phyloP scores from a whole-genome alignment of 176 grass and related monocot species.

The Areca catechu region DNA sequence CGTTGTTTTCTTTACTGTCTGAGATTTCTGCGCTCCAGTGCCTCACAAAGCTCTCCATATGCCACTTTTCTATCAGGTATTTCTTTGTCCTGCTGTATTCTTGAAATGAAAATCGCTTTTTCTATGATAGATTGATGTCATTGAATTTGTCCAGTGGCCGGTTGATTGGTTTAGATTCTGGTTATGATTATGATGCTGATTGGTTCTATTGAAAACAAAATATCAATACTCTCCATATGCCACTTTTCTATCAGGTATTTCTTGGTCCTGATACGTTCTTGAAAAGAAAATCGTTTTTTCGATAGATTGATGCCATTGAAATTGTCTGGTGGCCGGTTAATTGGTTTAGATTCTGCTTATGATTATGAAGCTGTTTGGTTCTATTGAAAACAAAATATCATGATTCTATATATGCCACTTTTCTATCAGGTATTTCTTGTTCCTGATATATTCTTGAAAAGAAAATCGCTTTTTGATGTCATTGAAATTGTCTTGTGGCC shows the following conservation, averaged over 20 bases:
- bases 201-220: too few species aligned
- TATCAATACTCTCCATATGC: conserved; percentile 27
- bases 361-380: too few species aligned
- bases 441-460: too few species aligned
- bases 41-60: conserved; percentile 75
- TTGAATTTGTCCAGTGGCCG: too few species aligned
- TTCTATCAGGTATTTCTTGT: conserved; percentile 51
- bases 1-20: conserved; percentile 55
- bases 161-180: too few species aligned
- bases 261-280: background rate
- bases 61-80: conserved; percentile 80
- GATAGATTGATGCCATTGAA: background rate
- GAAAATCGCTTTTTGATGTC: background rate
- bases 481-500: background rate
- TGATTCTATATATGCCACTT: conserved; percentile 67
- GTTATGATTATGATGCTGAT: too few species aligned
- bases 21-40: conserved; percentile 56
- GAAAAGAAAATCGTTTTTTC: background rate
- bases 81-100: background rate
- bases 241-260: conserved; percentile 79
- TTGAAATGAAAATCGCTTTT: background rate
- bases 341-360: too few species aligned
- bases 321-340: too few species aligned
- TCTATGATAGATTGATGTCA: background rate
- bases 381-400: too few species aligned